Base-by-base conservation (phyloP, 805 yeast genomes). In the Myxozyma kluyveri region DNA sequence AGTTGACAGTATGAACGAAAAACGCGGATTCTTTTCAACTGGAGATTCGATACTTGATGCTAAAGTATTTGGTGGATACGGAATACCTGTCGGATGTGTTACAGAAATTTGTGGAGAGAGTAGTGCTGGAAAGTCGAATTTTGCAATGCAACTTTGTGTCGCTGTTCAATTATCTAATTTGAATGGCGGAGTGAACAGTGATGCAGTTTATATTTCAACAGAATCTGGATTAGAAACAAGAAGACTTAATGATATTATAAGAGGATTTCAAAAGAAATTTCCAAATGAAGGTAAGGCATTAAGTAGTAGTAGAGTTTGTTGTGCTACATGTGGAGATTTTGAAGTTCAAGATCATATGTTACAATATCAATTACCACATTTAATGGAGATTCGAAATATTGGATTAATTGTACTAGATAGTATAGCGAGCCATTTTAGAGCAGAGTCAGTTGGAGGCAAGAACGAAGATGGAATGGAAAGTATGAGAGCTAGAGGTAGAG, bases 91-190 rank as follows among this genome's bases (percentile, higher is more conserved):
- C 2, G 79, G 82, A 2, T 67, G 74, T 22, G 65, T 85, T 1
- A 82, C 89, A 0, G 98, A 90, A 69, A 65, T 91, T 2, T 82
- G 81, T 60, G 98, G 98, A 17, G 46, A 33, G 18, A 49, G 95
- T 45, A 86, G 95, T 0, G 77, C 86, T 0, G 98, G 96, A 0
- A 91, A 91, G 63, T 83, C 96, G 0, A 95, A 90, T 60, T 69
- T 90, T 3, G 69, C 86, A 23, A 75, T 83, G 71, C 91, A 84
- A 58, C 61, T 89, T 46, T 74, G 85, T 1, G 69, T 81, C 2
- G 70, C 81, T 1, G 80, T 83, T 10, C 88, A 83, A 57, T 60
- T 78, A 7, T 76, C 83, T 0, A 42, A 23, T 9, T 69, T 65
- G 17, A 57, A 68, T 33, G 81, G 82, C 3, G 86, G 86, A 0